A percentile compares a stretch with the other conserved stretches of the same genome.
phyloP scores from a whole-genome alignment of 2,329 filamentous ascomycete species.

The Karstenula rhodostoma region DNA sequence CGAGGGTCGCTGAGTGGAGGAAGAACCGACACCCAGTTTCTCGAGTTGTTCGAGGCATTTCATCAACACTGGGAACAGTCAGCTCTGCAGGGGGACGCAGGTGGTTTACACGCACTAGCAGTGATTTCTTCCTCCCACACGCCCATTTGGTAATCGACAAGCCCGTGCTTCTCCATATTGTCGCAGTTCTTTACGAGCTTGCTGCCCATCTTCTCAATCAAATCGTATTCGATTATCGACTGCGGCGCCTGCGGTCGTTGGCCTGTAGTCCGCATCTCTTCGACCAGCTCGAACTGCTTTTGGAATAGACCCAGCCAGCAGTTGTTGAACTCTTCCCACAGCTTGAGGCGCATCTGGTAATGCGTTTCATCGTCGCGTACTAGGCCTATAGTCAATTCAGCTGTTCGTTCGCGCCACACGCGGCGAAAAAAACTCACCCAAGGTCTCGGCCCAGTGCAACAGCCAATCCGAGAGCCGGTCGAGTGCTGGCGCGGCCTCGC shows the following conservation, averaged over 20 bases:
- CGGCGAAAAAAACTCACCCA: conserved; percentile 63
- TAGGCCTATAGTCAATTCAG: conserved; percentile 70
- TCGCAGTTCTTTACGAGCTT: conserved; percentile 86
- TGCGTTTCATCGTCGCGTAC: conserved; percentile 81
- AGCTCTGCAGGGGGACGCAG: conserved; percentile 1
- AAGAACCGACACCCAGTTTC: conserved; percentile 41
- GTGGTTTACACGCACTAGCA: conserved; percentile 66
- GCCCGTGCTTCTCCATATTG: conserved; percentile 84
- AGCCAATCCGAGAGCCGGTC: conserved; percentile 72
- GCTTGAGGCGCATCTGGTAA: conserved; percentile 77
- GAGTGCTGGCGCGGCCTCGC: conserved; percentile 66
- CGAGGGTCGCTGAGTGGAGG: conserved; percentile 40
- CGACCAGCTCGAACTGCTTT: conserved; percentile 78
- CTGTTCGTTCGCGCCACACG: conserved; percentile 43
- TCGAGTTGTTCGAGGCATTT: conserved; percentile 64
- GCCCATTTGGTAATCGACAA: conserved; percentile 97
- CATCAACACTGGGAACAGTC: conserved; percentile 55
- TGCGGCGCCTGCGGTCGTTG: conserved; percentile 66
- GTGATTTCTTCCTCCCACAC: conserved; percentile 95
- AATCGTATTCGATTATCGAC: conserved; percentile 72
- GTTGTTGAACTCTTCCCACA: conserved; percentile 95
- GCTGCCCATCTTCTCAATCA: conserved; percentile 79
- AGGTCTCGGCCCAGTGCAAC: conserved; percentile 68
- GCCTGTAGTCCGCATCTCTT: conserved; percentile 66
- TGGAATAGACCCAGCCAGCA: conserved; percentile 87